Evolutionary conservation across 2,329 filamentous ascomycete genomes (phyloP), one percentile per base, ranked within the genome.

Genomic region (Aureobasidium leucospermi): DNA sequence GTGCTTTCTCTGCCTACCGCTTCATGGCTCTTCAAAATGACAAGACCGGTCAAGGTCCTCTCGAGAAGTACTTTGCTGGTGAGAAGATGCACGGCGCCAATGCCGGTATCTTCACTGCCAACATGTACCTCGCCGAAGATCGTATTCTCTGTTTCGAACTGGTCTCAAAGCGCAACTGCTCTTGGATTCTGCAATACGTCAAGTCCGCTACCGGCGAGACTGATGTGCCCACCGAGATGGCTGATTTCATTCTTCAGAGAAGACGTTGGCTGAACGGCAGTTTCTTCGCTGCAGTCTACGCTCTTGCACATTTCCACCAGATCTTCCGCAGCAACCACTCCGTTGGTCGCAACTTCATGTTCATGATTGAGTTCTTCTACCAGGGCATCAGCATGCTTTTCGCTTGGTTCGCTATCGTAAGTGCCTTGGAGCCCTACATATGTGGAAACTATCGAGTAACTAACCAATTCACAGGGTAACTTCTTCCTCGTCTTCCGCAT

Each of bases 401-500:
- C 73, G 92, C 94, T 57, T 99, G 94, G 94, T 97, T 99, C 71
- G 90, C 88, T 67, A 94, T 97, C 69, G 89, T 79, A 70, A 72
- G 76, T 72, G 19, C 31, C 45, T 3, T 41, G n/a, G 10, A 2
- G 15, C 6, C 8, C 36, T 29, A 39, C 19, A 47, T 23, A 23
- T 23, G 3, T 15, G n/a, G 57, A 41, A 9, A 41, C 28, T 19
- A 32, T 45, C 4, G 3, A 31, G 31, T 32, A 41, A 59, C 53
- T 55, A 29, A 62, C 64, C 60, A 65, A 60, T 58, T 41, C 48
- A 16, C 59, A 79, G 78, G 85, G 94, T 70, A 99, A 99, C 77
- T 99, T 99, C 82, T 99, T 97, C 82, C 78, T 99, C 70, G 93
- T 99, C 66, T 99, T 99, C 79, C 92, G 92, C 74, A 97, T 99